Evolutionary conservation across 1,284 basidiomycete species (phyloP), one percentile per base, ranked within the genome.

Genomic region (Mixia osmundae): DNA sequence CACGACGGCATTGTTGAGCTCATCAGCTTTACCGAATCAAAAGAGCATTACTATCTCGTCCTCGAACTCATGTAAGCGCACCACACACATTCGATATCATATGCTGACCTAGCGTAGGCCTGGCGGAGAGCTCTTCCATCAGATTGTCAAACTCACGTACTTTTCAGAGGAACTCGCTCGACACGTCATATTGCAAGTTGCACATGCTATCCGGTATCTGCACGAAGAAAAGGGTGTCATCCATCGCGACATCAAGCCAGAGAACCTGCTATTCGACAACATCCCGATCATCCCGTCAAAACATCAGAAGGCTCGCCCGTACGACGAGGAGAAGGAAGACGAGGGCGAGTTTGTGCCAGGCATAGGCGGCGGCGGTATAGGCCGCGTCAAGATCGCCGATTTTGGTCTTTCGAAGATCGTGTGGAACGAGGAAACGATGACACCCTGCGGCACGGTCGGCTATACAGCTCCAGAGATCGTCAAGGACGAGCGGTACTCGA

Each of bases 391-490:
- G 65, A 91, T 99, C 48, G 91, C 91, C 44, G 91, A 99, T 57
- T 99, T 99, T 55, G 91, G 91, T 33, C 64, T 99, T 32, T 83
- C 77, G 49, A 99, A 99, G 62, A 76, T 97, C 38, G 83, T 99
- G 4, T 99, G 91, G 91, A 78, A 91, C 54, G 83, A 95, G 56
- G 76, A 91, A 57, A 99, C 91, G 8, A 91, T 85, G 76, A 99
- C 91, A 19, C 91, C 91, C 15, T 99, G 91, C 53, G 91, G 91
- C 22, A 99, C 91, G 1, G 89, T 97, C 20, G 91, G 91, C 4
- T 99, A 99, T 60, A 97, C 91, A 3, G 91, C 91, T 3, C 91
- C 91, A 2, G 91, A 99, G 59, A 99, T 99, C 45, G 91, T 99
- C 52, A 95, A 95, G 61, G 91, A 97, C 55, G 87, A 99, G 61